Percentiles rank a stretch among this genome's conserved stretches.
phyloP scores from a whole-genome alignment of 2,329 filamentous ascomycete species.

The Scytalidium sp. region DNA sequence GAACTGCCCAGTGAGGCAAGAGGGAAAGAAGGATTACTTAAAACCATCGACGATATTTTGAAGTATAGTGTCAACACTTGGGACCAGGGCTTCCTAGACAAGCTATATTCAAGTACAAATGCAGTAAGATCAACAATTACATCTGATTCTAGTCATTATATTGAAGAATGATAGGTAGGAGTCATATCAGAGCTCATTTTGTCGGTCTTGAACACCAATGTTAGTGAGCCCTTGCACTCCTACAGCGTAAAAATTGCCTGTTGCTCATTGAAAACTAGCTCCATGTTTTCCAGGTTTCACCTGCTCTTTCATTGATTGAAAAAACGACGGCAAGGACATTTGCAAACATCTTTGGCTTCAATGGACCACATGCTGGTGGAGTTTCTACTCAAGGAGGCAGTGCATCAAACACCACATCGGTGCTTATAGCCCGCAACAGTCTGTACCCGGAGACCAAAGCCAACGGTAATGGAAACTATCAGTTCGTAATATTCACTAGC shows the following conservation, averaged over 20 bases:
- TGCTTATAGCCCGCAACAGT: slow-evolving; percentile 84
- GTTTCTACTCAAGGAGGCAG: slow-evolving; percentile 75
- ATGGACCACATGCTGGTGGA: slow-evolving; percentile 63
- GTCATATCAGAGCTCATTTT: slow-evolving; percentile 82
- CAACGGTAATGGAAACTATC: slow-evolving; percentile 60
- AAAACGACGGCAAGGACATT: slow-evolving; percentile 74
- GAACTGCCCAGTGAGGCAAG: slow-evolving; percentile 55
- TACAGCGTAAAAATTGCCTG: neutral
- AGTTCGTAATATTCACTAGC: slow-evolving; percentile 84
- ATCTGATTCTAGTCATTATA: neutral
- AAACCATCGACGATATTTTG: slow-evolving; percentile 67
- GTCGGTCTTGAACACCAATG: slow-evolving; percentile 86
- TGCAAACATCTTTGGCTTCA: slow-evolving; percentile 74
- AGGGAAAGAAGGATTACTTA: slow-evolving; percentile 72
- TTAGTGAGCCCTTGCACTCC: slow-evolving; percentile 32
- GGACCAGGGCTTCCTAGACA: slow-evolving; percentile 95
- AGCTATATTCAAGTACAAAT: slow-evolving; percentile 88
- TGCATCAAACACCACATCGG: slow-evolving; percentile 79
- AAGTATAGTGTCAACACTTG: slow-evolving; percentile 96
- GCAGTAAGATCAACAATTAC: slow-evolving; percentile 46
- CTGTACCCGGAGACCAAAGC: slow-evolving; percentile 77
- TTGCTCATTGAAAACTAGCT: slow-evolving; percentile 42
- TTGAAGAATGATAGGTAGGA: slow-evolving; percentile 59
- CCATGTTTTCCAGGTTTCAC: slow-evolving; percentile 92
- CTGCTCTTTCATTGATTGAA: slow-evolving; percentile 82